Percentiles rank a stretch among this genome's conserved stretches.
phyloP scores from a whole-genome alignment of 495 filamentous ascomycete genomes.

The Rhypophila decipiens region DNA sequence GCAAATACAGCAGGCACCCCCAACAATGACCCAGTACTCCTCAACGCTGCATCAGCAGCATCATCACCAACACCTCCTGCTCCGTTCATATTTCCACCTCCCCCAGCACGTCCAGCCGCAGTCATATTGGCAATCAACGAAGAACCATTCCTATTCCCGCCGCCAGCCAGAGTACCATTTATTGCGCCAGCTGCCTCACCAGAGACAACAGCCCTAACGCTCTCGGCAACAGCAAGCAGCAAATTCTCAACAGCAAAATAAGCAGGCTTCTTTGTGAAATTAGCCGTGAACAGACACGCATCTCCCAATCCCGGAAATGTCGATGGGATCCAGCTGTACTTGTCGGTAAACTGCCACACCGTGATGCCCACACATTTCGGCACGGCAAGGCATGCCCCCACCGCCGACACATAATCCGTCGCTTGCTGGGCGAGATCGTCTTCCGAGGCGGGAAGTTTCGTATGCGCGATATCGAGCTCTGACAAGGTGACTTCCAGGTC shows the following conservation, averaged over 20 bases:
- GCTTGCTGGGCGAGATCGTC: slow-evolving; percentile 43
- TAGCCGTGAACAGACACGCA: slow-evolving; percentile 43
- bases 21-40: no score
- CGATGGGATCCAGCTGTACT: slow-evolving; percentile 43
- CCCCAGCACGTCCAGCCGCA: no score
- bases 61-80: no score
- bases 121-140: no score
- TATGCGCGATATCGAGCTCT: slow-evolving; percentile 51
- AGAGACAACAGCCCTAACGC: slow-evolving; percentile 36
- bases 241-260: slow-evolving; percentile 30
- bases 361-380: slow-evolving; percentile 52
- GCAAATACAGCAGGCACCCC: no score
- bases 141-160: no score
- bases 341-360: slow-evolving; percentile 57
- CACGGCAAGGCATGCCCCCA: slow-evolving; percentile 46
- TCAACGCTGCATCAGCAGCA: no score
- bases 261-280: slow-evolving; percentile 45
- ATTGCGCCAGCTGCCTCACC: no score
- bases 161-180: no score
- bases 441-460: slow-evolving; percentile 23
- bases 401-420: slow-evolving; percentile 44
- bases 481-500: slow-evolving; percentile 51
- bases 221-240: slow-evolving; percentile 14
- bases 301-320: slow-evolving; percentile 47
- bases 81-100: no score